Conservation (phyloP, 257 asterid genomes). For the Solanum clarkiae region DNA sequence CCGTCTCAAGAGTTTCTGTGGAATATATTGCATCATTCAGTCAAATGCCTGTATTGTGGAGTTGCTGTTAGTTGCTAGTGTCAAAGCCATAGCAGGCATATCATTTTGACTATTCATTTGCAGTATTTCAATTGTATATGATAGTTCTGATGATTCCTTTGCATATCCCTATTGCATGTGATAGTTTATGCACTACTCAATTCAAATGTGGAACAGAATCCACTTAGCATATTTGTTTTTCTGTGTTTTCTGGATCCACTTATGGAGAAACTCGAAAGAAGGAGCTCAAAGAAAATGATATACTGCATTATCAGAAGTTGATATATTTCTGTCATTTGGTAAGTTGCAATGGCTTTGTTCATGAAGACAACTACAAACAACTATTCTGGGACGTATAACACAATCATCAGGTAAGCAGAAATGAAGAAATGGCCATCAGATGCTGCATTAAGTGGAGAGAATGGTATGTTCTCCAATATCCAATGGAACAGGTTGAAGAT, state of each 20-base stretch:
- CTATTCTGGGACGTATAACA: not conserved
- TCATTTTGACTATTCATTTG: not conserved
- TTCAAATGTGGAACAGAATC: not conserved
- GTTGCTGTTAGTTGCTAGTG: not conserved
- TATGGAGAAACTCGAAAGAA: not conserved
- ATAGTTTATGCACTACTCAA: not conserved
- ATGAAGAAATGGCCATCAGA: not conserved
- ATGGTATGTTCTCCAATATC: not conserved
- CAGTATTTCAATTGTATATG: not conserved
- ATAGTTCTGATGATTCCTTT: not conserved
- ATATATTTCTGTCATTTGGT: not conserved
- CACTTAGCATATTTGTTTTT: not conserved
- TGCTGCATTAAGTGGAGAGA: not conserved
- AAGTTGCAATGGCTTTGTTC: not conserved
- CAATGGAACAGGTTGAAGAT: not conserved
- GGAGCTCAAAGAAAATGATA: not conserved
- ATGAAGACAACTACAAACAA: not conserved
- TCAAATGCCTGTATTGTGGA: not conserved
- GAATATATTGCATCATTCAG: not conserved
- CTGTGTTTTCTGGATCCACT: not conserved
- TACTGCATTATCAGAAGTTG: not conserved
- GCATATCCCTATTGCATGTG: not conserved
- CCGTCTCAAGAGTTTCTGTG: not conserved
- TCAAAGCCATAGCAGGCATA: not conserved
- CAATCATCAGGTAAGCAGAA: not conserved